Evolutionary conservation across 108 stramenopile species (phyloP), one percentile per base, ranked within the genome.

Genomic region (Fragilariopsis cylindrus): DNA sequence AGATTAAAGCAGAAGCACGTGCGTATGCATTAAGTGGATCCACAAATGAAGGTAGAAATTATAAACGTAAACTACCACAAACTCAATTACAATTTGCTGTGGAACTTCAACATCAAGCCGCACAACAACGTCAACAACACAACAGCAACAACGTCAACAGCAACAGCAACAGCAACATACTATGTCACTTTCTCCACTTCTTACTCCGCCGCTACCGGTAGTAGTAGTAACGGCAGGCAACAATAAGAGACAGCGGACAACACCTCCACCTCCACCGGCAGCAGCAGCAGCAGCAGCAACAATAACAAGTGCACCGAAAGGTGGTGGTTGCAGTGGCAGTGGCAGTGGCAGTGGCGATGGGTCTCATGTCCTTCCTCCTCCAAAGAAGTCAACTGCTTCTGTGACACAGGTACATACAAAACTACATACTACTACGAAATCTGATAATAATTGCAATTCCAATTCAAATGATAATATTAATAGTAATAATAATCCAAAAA

Each of bases 1-100:
- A 65, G 48, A 44, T 72, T 9, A 81, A 81, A 46, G 80, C 80
- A 11, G 80, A 75, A 56, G 80, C 80, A 3, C 69, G 80, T 13
- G 80, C 80, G 9, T 81, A 81, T 64, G 80, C 80, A 44, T 65
- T 81, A 41, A 69, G 78, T 15, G 62, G 46, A 4, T 30, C 60
- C 15, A 69, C 77, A 4, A 44, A 40, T 6, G 62, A 63, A 44
- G 50, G 50, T 13, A 41, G 21, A n/a, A 57, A 15, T 41, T 65
- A 12, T 9, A 71, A 57, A 54, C 8, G 40, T 43, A 55, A 42
- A 45, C 70, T n/a, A 57, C 18, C 15, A 57, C 57, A 7, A 19
- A 7, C 13, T n/a, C 57, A 57, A 18, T 57, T 7, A n/a, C 7
- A 57, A 15, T 7, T 19, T 7, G 18, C 7, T 9, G 50, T 13